Percentiles rank a stretch among this genome's conserved stretches.
phyloP scores from a whole-genome alignment of 371 early-diverging fungal species.

The Syncephalis plumigaleata region DNA sequence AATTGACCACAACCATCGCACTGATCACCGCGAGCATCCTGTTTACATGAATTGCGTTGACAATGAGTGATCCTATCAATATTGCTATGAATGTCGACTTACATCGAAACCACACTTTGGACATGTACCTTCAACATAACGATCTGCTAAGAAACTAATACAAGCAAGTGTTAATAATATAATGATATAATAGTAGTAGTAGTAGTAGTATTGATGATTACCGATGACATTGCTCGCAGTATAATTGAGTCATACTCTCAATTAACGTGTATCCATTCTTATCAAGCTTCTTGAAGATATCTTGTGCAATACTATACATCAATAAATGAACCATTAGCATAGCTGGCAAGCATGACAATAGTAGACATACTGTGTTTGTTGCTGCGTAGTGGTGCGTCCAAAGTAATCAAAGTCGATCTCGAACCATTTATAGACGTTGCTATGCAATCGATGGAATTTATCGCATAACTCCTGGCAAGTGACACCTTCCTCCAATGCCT shows the following conservation, averaged over 20 bases:
- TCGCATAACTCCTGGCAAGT: slow-evolving; percentile 91
- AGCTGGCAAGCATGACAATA: background rate
- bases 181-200: background rate
- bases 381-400: slow-evolving; percentile 87
- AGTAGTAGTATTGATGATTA: slow-evolving; percentile 10
- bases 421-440: slow-evolving; percentile 93
- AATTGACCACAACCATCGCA: slow-evolving; percentile 96
- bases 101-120: slow-evolving; percentile 71
- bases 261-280: slow-evolving; percentile 58
- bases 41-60: slow-evolving; percentile 4
- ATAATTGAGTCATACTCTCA: slow-evolving; percentile 77
- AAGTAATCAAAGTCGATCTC: slow-evolving; percentile 90
- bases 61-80: background rate
- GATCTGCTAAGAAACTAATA: slow-evolving; percentile 92
- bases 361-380: slow-evolving; percentile 56
- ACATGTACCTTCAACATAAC: slow-evolving; percentile 97
- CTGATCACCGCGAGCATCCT: slow-evolving; percentile 98
- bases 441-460: slow-evolving; percentile 87
- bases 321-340: background rate
- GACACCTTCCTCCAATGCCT: slow-evolving; percentile 86
- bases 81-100: too few relatives aligned
- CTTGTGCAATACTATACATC: slow-evolving; percentile 60
- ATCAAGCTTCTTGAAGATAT: slow-evolving; percentile 73
- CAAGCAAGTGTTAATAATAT: background rate
- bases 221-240: slow-evolving; percentile 76